A percentile compares a stretch with the other conserved stretches of the same genome.
phyloP scores from a whole-genome alignment of 495 filamentous ascomycete species.

The Viridothelium virens region DNA sequence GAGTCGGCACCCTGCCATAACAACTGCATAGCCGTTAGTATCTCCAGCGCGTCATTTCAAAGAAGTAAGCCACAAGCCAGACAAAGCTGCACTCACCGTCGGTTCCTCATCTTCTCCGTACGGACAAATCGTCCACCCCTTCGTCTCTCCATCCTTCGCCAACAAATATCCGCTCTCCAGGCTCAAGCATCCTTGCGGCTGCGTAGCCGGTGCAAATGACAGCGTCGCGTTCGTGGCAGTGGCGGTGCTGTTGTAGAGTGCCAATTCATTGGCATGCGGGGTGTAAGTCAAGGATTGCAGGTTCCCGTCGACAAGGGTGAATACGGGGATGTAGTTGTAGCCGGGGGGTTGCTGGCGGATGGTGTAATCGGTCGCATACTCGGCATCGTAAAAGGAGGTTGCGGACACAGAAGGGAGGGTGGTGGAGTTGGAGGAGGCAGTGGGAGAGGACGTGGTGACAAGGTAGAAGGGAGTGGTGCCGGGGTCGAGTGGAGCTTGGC shows the following conservation, averaged over 20 bases:
- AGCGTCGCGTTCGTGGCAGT: neutral
- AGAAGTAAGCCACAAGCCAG: neutral
- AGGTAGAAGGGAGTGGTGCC: slow-evolving; percentile 3
- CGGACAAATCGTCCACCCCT: slow-evolving; percentile 9
- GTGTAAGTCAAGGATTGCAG: neutral
- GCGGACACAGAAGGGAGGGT: neutral
- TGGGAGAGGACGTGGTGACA: slow-evolving; percentile 9
- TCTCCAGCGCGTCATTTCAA: neutral
- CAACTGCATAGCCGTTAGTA: neutral
- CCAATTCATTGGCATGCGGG: neutral
- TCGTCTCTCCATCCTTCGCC: slow-evolving; percentile 2
- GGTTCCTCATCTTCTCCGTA: slow-evolving; percentile 5
- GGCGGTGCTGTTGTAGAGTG: slow-evolving; percentile 8
- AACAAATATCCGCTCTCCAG: neutral
- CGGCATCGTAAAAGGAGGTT: neutral
- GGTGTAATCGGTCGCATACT: neutral
- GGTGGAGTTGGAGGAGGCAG: slow-evolving; percentile 1
- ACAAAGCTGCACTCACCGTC: neutral
- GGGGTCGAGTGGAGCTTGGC: slow-evolving; percentile 7
- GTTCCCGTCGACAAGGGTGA: slow-evolving; percentile 2
- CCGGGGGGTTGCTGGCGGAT: neutral
- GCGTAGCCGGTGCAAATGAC: neutral
- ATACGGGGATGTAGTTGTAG: neutral
- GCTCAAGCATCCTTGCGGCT: slow-evolving; percentile 1
- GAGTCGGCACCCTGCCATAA: neutral